Conservation (phyloP, 768 basidiomycete genomes). For the Calocybe cyanea region DNA sequence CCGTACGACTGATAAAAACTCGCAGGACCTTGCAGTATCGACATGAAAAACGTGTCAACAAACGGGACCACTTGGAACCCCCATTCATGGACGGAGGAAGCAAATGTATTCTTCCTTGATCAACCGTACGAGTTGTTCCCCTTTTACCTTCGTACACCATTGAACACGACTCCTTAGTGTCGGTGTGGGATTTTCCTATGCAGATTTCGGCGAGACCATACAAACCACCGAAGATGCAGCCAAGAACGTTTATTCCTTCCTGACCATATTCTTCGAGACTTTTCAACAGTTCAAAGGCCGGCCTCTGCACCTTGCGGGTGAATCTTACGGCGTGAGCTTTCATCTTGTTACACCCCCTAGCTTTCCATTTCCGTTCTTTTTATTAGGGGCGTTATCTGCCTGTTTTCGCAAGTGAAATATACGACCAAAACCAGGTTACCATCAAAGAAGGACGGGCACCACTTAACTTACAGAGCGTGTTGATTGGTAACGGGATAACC, state of each 20-base stretch:
- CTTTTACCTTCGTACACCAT: background rate
- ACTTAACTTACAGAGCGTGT: constrained; percentile 55
- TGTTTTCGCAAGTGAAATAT: constrained; percentile 70
- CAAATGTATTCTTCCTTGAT: constrained; percentile 70
- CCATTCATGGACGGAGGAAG: constrained; percentile 60
- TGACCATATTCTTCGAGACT: constrained; percentile 75
- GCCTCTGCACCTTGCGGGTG: constrained; percentile 69
- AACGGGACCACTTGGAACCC: constrained; percentile 66
- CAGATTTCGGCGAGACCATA: constrained; percentile 65
- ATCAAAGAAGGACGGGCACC: no score
- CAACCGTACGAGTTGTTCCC: constrained; percentile 40
- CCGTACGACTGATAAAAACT: background rate
- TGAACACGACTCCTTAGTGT: constrained; percentile 34
- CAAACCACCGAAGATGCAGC: constrained; percentile 81
- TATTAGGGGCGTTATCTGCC: constrained; percentile 66
- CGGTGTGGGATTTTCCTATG: constrained; percentile 70
- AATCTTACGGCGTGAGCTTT: constrained; percentile 66
- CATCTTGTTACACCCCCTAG: background rate
- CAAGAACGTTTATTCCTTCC: constrained; percentile 69
- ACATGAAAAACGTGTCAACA: constrained; percentile 47
- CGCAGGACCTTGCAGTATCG: constrained; percentile 47
- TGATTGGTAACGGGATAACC: constrained; percentile 63
- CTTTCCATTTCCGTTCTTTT: no score
- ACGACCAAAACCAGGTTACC: constrained; percentile 67
- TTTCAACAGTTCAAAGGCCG: constrained; percentile 71